Evolutionary conservation across 371 early-diverging fungal species (phyloP), one percentile per base, ranked within the genome.

Genomic region (Apophysomyces elegans): DNA sequence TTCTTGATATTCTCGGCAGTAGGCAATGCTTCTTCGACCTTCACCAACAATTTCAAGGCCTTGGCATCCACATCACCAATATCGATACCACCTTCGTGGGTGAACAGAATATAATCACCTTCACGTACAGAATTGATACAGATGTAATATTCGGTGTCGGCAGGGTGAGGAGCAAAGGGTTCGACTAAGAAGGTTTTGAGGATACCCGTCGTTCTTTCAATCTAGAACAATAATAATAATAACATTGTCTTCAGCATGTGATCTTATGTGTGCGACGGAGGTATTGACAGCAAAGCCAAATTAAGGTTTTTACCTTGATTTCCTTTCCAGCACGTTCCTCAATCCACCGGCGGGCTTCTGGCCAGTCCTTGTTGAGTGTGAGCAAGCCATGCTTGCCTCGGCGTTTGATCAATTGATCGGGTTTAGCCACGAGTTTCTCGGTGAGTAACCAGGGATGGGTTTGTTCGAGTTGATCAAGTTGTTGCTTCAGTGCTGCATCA

Each of bases 11-110:
- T 71, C 14, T 84, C 82, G 45, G 87, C 74, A 21, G 87, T 69
- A 13, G 94, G 91, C 79, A 91, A 90, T 7, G 70, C 69, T 46
- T 83, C 77, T 62, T 84, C 80, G 61, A 94, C 90, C 61, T 85
- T 88, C 72, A 98, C 82, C 37, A 91, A 79, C 61, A 96, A 81
- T 66, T 91, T 89, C 69, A 89, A 75, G 7, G 99, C 98, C 84
- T 98, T 97, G 64, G 95, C 93, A 67, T 97, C 99, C n/a, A 98
- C 99, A 78, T 98, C 98, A 71, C 99, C 99, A 43, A 98, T 88
- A 67, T 98, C 99, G 56, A 98, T 93, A 72, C 99, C 99, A 73
- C 99, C 99, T 80, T 96, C 96, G 78, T 96, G 96, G 36, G 96
- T 95, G 81, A 97, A 98, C 65, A 95, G 86, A 61, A 98, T 95